Evolutionary conservation across 495 filamentous ascomycete species (phyloP), one percentile per base, ranked within the genome.

Genomic region (Tricharina praecox): DNA sequence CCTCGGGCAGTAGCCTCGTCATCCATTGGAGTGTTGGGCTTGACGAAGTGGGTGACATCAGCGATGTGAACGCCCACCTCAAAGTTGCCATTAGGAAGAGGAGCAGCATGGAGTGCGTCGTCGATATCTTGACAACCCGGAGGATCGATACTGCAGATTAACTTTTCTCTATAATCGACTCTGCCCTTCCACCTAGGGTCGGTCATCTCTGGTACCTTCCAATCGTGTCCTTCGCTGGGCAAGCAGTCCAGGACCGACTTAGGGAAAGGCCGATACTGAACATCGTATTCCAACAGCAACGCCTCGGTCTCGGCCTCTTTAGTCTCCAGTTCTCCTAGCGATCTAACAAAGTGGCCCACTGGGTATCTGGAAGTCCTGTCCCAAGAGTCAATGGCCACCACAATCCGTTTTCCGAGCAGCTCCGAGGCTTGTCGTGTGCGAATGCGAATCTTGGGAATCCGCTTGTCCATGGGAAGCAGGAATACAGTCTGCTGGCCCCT

Each of bases 1-100:
- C 88, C 90, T 59, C 90, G 79, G 49, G 86, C 73, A 58, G 83
- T 86, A 1, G 90, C 90, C 66, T 97, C 90, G 19, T 73, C 72
- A 61, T 97, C 92, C 92, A 97, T 97, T 33, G 90, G 77, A 61
- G 90, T 96, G 61, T 85, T 85, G 23, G 92, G 87, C 65, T 87
- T 92, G 61, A 97, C 92, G 54, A 96, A 96, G 61, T 97, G 85
- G 13, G 92, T 94, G 16, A 97, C 90, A 59, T 97, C 90, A 35
- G 90, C 90, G 61, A 97, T 97, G 60, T 97, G 92, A n/a, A 97
- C 90, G 46, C 90, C 90, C 10, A 96, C 84, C 66, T 96, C 85
- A 52, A 78, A 84, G 61, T 97, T 96, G 20, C 92, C 90, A 56
- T 95, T 96, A 1, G 85, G 81, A 32, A 97, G 66, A 26, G 68